phyloP scores from a whole-genome alignment of 139 green algal species.

The Limnomonas spitsbergensis region DNA sequence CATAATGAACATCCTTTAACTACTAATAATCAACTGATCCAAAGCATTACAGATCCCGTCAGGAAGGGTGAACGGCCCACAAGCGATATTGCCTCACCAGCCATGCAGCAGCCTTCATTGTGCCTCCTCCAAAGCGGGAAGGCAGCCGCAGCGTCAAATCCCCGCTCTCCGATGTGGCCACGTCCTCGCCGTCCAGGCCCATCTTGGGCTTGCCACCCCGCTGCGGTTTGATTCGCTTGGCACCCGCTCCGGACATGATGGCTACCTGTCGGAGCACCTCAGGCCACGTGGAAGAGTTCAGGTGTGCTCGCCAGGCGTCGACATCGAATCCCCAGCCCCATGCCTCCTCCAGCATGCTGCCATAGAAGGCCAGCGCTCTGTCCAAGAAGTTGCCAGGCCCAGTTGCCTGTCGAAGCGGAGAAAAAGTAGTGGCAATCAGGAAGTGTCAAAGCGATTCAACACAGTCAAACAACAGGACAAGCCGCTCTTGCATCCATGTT shows the following conservation, averaged over 20 bases:
- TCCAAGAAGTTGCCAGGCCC: conserved; percentile 52
- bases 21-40: no score
- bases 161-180: conserved; percentile 35
- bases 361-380: conserved; percentile 43
- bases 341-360: conserved; percentile 75
- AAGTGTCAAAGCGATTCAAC: not conserved
- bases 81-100: no score
- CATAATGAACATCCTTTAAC: no score
- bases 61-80: no score
- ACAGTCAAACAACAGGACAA: not conserved
- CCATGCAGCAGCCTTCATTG: conserved; percentile 85
- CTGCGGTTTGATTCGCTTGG: not conserved
- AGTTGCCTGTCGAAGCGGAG: conserved; percentile 8
- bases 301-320: conserved; percentile 85
- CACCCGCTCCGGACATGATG: conserved; percentile 25
- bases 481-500: not conserved
- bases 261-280: conserved; percentile 74
- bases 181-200: conserved; percentile 70
- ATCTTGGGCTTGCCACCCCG: conserved; percentile 44
- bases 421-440: not conserved
- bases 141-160: conserved; percentile 68
- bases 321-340: conserved; percentile 90
- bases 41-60: no score
- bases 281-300: conserved; percentile 75
- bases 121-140: conserved; percentile 53